Percentiles rank a stretch among this genome's conserved stretches.
phyloP scores from a whole-genome alignment of 176 grass and related monocot species.

The Oryza australiensis region DNA sequence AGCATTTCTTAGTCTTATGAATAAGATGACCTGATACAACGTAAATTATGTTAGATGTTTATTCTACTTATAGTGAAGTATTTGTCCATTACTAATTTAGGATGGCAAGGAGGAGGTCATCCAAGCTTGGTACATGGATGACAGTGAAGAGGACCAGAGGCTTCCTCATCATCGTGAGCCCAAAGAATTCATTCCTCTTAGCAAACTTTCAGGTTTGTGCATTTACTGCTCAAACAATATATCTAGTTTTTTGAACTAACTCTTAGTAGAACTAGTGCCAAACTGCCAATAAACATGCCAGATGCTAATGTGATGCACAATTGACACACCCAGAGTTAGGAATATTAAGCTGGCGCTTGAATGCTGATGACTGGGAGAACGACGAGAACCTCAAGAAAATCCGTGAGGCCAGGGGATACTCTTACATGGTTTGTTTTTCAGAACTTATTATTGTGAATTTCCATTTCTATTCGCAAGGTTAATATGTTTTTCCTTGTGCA shows the following conservation, averaged over 20 bases:
- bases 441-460: background rate
- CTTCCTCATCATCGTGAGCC: conserved; percentile 85
- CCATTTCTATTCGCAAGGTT: conserved; percentile 3
- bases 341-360: conserved; percentile 77
- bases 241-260: background rate
- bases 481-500: conserved; percentile 42
- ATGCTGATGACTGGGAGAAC: conserved; percentile 78
- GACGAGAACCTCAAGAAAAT: conserved; percentile 95
- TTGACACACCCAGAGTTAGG: conserved; percentile 56
- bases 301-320: conserved; percentile 7
- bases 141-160: conserved; percentile 77
- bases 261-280: background rate
- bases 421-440: conserved; percentile 62
- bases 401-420: conserved; percentile 88
- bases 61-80: background rate
- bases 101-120: conserved; percentile 91
- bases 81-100: conserved; percentile 40
- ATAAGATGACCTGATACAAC: background rate
- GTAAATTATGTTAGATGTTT: background rate
- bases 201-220: conserved; percentile 65
- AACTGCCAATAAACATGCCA: background rate
- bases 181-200: conserved; percentile 75
- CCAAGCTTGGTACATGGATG: conserved; percentile 94
- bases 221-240: conserved; percentile 3
- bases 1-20: background rate